phyloP scores from a whole-genome alignment of 257 asterid species.

The Schizonepeta tenuifolia region DNA sequence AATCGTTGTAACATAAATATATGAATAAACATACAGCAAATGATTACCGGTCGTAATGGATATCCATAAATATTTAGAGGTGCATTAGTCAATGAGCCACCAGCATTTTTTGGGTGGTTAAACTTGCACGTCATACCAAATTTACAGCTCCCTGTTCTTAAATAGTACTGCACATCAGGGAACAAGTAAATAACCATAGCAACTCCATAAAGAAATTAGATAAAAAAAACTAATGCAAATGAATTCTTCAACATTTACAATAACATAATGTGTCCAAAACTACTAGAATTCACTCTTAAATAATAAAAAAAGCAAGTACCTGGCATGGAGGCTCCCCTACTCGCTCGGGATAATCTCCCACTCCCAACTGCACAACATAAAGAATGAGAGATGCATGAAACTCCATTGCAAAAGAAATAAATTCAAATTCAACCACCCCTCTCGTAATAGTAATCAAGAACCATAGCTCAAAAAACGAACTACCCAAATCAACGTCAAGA shows the following conservation, averaged over 20 bases:
- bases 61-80: slow-evolving; percentile 76
- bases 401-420: slow-evolving; percentile 3
- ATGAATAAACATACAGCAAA: slow-evolving; percentile 8
- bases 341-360: slow-evolving; percentile 78
- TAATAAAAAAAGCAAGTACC: slow-evolving; percentile 45
- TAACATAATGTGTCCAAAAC: neutral
- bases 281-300: neutral
- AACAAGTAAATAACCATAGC: slow-evolving; percentile 7
- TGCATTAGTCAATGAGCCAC: slow-evolving; percentile 64
- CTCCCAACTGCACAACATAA: slow-evolving; percentile 48
- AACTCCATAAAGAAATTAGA: neutral
- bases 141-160: slow-evolving; percentile 88
- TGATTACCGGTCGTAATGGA: slow-evolving; percentile 82
- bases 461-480: neutral
- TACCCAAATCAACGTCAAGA: slow-evolving; percentile 18
- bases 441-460: neutral
- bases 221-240: neutral
- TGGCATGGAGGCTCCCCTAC: slow-evolving; percentile 82
- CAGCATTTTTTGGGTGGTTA: slow-evolving; percentile 84
- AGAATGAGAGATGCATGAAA: slow-evolving; percentile 17
- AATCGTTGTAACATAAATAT: neutral
- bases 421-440: slow-evolving; percentile 6
- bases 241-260: neutral
- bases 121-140: slow-evolving; percentile 85
- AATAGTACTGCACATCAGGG: slow-evolving; percentile 63